These are phyloP conservation scores for Leccinum laetum DNA, from an alignment of 1,284 basidiomycete genomes.

Conservation along the genomic window DNA sequence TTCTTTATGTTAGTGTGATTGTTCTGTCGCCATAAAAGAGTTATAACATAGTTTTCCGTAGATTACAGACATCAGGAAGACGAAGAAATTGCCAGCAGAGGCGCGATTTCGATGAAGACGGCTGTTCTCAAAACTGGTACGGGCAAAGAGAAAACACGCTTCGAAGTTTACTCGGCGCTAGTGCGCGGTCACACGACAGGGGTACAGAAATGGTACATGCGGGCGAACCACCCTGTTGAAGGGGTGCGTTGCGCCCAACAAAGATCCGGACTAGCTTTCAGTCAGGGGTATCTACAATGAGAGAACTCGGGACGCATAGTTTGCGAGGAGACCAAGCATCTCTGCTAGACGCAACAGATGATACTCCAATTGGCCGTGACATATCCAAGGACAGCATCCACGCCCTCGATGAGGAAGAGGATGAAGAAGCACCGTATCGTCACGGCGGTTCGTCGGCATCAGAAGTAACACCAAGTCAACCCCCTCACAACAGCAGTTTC, in stretches of 20 bases:
- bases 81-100: conserved; percentile 84
- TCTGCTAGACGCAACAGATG: conserved; percentile 16
- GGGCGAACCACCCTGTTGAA: conserved; percentile 89
- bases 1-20: conserved; percentile 68
- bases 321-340: conserved; percentile 30
- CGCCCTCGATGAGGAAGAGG: conserved; percentile 34
- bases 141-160: conserved; percentile 62
- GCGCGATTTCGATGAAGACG: conserved; percentile 87
- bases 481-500: conserved; percentile 71
- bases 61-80: conserved; percentile 94
- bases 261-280: conserved; percentile 34
- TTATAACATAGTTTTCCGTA: conserved; percentile 31
- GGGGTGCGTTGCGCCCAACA: conserved; percentile 25
- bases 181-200: conserved; percentile 42
- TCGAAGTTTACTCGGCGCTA: conserved; percentile 78
- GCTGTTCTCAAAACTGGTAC: conserved; percentile 57
- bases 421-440: conserved; percentile 36
- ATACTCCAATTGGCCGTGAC: conserved; percentile 14
- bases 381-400: conserved; percentile 27
- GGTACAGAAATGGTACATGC: conserved; percentile 85
- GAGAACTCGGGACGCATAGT: conserved; percentile 22
- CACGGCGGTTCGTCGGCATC: conserved; percentile 45
- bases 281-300: conserved; percentile 25
- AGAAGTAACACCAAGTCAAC: conserved; percentile 39
- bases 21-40: neutral